Evolutionary conservation across 805 yeast species (phyloP).

Genomic region (Candida corydali): DNA sequence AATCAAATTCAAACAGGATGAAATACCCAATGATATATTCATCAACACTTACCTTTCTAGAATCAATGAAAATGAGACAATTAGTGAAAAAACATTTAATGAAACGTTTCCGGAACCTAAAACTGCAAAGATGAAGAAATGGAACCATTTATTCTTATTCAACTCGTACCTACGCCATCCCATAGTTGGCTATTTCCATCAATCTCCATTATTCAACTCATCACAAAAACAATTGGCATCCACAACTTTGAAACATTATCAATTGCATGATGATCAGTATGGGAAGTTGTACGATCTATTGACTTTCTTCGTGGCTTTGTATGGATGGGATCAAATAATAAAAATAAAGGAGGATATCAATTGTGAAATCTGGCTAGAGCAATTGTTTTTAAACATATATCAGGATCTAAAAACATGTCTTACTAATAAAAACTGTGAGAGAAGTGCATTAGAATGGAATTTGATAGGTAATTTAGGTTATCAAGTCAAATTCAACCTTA

Average conservation of each 20-base stretch:
- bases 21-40: slow-evolving; percentile 19
- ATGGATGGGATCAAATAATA: slow-evolving; percentile 83
- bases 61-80: slow-evolving; percentile 18
- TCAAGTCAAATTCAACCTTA: slow-evolving; percentile 36
- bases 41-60: slow-evolving; percentile 17
- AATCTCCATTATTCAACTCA: slow-evolving; percentile 31
- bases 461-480: slow-evolving; percentile 56
- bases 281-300: slow-evolving; percentile 58
- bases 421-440: slow-evolving; percentile 28
- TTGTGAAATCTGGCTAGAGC: slow-evolving; percentile 80
- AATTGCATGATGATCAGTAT: slow-evolving; percentile 31
- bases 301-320: slow-evolving; percentile 57
- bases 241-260: slow-evolving; percentile 28
- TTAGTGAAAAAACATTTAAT: slow-evolving; percentile 24
- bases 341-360: slow-evolving; percentile 58
- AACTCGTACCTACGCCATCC: slow-evolving; percentile 33
- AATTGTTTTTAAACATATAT: slow-evolving; percentile 62
- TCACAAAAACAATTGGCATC: slow-evolving; percentile 32
- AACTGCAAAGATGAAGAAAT: slow-evolving; percentile 29
- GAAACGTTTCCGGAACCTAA: slow-evolving; percentile 26
- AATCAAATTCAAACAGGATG: slow-evolving; percentile 28
- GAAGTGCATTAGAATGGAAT: slow-evolving; percentile 73
- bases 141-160: slow-evolving; percentile 28
- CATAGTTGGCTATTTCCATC: slow-evolving; percentile 28
- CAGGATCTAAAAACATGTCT: slow-evolving; percentile 47